Evolutionary conservation across 192 early-diverging fungal genomes (phyloP).

Genomic region (Polychytrium aggregatum): DNA sequence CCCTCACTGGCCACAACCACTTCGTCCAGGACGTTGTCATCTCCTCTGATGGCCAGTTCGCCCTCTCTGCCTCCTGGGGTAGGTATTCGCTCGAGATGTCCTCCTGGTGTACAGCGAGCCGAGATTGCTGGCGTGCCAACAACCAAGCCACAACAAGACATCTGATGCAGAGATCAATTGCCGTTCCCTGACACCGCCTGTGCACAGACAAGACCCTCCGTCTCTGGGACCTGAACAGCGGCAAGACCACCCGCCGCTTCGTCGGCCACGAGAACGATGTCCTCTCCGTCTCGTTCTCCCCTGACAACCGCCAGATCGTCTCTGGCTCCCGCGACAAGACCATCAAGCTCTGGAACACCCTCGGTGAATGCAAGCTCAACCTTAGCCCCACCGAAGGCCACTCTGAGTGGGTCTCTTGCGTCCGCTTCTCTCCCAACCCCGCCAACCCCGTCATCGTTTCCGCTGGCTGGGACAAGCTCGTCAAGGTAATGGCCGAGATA

Average conservation of each 20-base stretch:
- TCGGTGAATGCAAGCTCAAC: slow-evolving; percentile 99
- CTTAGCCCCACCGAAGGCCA: slow-evolving; percentile 94
- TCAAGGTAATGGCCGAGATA: slow-evolving; percentile 68
- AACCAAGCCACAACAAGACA: too few species aligned
- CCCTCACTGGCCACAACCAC: slow-evolving; percentile 98
- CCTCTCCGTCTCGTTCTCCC: slow-evolving; percentile 97
- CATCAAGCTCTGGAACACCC: slow-evolving; percentile 99
- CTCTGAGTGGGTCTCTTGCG: slow-evolving; percentile 98
- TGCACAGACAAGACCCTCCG: slow-evolving; percentile 89
- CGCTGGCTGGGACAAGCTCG: slow-evolving; percentile 98
- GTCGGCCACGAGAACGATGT: slow-evolving; percentile 97
- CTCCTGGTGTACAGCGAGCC: slow-evolving; percentile 1
- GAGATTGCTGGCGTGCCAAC: slow-evolving; percentile 6
- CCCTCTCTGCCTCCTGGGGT: slow-evolving; percentile 93
- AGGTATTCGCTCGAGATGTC: slow-evolving; percentile 4
- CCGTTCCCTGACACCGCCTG: slow-evolving; percentile 2
- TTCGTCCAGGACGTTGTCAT: slow-evolving; percentile 97
- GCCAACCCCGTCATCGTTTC: slow-evolving; percentile 96
- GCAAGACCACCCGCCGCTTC: slow-evolving; percentile 91
- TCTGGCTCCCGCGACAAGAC: slow-evolving; percentile 96
- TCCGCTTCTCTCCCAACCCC: slow-evolving; percentile 99
- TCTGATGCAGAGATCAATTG: too few species aligned
- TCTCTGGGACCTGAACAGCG: slow-evolving; percentile 96
- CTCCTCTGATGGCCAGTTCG: slow-evolving; percentile 98
- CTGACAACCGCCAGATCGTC: slow-evolving; percentile 99